A percentile compares a stretch with the other conserved stretches of the same genome.
Conservation (phyloP, 805 yeast genomes). For the Blastobotrys muscicola region DNA sequence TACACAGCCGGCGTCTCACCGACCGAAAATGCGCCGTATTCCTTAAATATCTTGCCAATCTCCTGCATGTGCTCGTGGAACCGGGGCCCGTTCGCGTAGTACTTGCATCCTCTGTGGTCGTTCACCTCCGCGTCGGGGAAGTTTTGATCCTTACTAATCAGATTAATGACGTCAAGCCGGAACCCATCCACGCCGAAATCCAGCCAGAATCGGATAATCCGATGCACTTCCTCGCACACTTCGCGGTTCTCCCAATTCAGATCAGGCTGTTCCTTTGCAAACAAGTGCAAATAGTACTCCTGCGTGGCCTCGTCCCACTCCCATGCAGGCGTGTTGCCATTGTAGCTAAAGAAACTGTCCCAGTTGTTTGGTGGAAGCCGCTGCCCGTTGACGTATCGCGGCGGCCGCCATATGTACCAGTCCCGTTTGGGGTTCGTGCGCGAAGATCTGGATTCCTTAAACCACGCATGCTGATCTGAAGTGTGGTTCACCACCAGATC, state of each 20-base stretch:
- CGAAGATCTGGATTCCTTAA: slow-evolving; percentile 44
- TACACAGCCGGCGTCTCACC: slow-evolving; percentile 44
- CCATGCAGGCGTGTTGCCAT: slow-evolving; percentile 40
- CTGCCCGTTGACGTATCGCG: slow-evolving; percentile 36
- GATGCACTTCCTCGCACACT: slow-evolving; percentile 32
- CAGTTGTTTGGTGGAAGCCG: slow-evolving; percentile 51
- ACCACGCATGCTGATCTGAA: slow-evolving; percentile 48
- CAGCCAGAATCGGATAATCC: slow-evolving; percentile 45
- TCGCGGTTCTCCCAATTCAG: slow-evolving; percentile 50
- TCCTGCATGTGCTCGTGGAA: slow-evolving; percentile 51
- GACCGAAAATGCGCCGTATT: slow-evolving; percentile 45
- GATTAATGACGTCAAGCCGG: slow-evolving; percentile 46
- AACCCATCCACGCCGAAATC: slow-evolving; percentile 48
- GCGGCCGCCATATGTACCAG: slow-evolving; percentile 52
- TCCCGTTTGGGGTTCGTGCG: slow-evolving; percentile 47
- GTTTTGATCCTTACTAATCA: slow-evolving; percentile 41
- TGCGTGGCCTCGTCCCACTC: slow-evolving; percentile 42
- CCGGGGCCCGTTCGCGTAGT: slow-evolving; percentile 40
- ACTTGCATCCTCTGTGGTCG: slow-evolving; percentile 26
- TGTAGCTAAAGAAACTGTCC: slow-evolving; percentile 39
- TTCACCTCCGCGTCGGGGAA: slow-evolving; percentile 42
- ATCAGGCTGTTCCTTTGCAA: slow-evolving; percentile 49
- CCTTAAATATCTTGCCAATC: slow-evolving; percentile 35
- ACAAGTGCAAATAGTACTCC: slow-evolving; percentile 47
- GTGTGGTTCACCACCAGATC: slow-evolving; percentile 55